Base-by-base conservation (phyloP, 352 stramenopile genomes). In the Phytophthora citrophthora region DNA sequence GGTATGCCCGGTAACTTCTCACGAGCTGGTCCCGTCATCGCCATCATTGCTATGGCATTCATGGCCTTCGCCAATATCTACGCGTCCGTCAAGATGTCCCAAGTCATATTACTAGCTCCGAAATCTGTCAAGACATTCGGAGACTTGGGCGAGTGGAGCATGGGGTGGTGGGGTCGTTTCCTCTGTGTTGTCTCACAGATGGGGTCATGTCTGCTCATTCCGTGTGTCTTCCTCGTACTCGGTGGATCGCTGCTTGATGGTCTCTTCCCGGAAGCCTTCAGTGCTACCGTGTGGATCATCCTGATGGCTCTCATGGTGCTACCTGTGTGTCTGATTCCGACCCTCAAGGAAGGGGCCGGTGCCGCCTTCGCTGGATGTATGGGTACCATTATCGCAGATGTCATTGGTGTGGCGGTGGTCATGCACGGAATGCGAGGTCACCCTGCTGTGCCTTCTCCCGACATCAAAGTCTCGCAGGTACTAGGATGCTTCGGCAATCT, bases 21-120 rank as follows among this genome's bases (percentile, higher is more conserved):
- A 23, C 78, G 78, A 11, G 76, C 78, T 2, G 78, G 78, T 0
- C 71, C 74, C 0, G 18, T 60, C 1, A 43, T 72, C 34, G 78
- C 78, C 0, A 34, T 64, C 23, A 49, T 75, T 44, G 78, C 78
- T 13, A 57, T 84, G 48, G 53, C 77, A 41, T 83, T 88, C 65
- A 88, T 88, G 78, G 69, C 65, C 11, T 70, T 74, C 47, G 67
- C 74, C 46, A 88, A 88, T 57, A 73, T 79, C 27, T 85, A 82
- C 52, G 76, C 78, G 29, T 72, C 63, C 24, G 64, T 88, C 31
- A 77, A 64, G 47, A 34, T 78, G 43, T 83, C 74, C 20, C 77
- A 81, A 45, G 74, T 85, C 32, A 72, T 91, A 53, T 59, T 91
- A 1, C 40, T 74, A 1, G 81, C 81, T 4, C 81, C 81, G 6